Evolutionary conservation across 495 filamentous ascomycete species (phyloP).

Genomic region (Pyrenula massariospora): DNA sequence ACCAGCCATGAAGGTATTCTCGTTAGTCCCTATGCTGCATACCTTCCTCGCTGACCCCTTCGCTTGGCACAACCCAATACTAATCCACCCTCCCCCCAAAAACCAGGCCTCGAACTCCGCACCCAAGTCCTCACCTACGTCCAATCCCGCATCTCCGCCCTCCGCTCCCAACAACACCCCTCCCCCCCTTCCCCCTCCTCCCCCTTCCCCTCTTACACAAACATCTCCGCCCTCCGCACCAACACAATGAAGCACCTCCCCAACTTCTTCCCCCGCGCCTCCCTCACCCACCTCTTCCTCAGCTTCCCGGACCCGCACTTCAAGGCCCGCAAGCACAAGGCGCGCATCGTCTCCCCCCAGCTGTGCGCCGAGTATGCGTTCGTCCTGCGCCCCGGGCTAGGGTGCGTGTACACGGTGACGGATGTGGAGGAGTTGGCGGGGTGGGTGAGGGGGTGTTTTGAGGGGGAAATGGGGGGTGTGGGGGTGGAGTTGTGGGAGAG

Average conservation of each 20-base stretch:
- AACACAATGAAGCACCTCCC: conserved; percentile 99
- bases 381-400: conserved; percentile 67
- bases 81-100: no score
- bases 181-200: conserved; percentile 9
- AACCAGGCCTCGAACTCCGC: conserved; percentile 84
- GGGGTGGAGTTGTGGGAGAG: conserved; percentile 1
- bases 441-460: conserved; percentile 84
- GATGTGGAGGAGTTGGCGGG: conserved; percentile 88
- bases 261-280: conserved; percentile 71
- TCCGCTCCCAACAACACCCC: conserved; percentile 10
- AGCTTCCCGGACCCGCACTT: conserved; percentile 99
- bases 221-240: conserved; percentile 72
- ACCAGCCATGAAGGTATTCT: no score
- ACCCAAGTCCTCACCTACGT: conserved; percentile 81
- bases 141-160: conserved; percentile 55
- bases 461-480: conserved; percentile 5
- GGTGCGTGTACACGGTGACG: conserved; percentile 88
- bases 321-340: conserved; percentile 94
- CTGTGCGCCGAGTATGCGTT: conserved; percentile 91
- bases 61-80: conserved; percentile 1
- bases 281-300: conserved; percentile 84
- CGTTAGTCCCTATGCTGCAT: background rate
- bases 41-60: no score
- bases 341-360: conserved; percentile 78
- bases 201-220: conserved; percentile 52